These are phyloP conservation scores for Sesbania bispinosa DNA, from an alignment of 306 rosid genomes.

Conservation along the genomic window DNA sequence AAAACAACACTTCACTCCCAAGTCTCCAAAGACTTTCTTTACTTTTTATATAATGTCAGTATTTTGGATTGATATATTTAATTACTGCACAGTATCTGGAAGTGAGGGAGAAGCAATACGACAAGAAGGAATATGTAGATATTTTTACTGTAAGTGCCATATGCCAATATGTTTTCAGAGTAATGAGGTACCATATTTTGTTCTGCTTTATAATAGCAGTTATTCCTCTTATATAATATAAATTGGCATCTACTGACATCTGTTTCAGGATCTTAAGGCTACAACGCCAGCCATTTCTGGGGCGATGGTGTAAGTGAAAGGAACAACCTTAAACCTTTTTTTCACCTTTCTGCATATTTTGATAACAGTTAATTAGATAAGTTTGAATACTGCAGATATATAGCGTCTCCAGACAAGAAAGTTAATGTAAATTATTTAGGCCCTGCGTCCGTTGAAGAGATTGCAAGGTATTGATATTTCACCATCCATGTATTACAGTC, in stretches of 20 bases:
- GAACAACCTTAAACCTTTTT: slow-evolving; percentile 7
- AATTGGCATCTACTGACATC: slow-evolving; percentile 9
- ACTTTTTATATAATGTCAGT: background rate
- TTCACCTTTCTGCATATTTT: slow-evolving; percentile 21
- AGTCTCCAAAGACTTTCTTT: background rate
- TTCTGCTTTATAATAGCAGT: background rate
- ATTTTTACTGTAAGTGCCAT: slow-evolving; percentile 68
- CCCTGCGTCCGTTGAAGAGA: slow-evolving; percentile 69
- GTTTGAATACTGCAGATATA: slow-evolving; percentile 49
- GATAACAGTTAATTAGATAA: slow-evolving; percentile 2
- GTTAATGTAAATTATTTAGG: slow-evolving; percentile 74
- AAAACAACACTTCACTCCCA: background rate
- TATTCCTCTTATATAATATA: background rate
- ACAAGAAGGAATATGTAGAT: slow-evolving; percentile 71
- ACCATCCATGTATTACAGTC: background rate
- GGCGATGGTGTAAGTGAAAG: slow-evolving; percentile 73
- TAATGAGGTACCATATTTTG: background rate
- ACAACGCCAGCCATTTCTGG: slow-evolving; percentile 62
- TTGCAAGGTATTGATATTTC: slow-evolving; percentile 60
- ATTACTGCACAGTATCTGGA: slow-evolving; percentile 64
- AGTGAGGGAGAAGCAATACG: slow-evolving; percentile 94
- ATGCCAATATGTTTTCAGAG: background rate
- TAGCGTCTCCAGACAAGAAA: slow-evolving; percentile 76
- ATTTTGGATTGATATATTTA: slow-evolving; percentile 9
- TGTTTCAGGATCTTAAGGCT: slow-evolving; percentile 52